These are phyloP conservation scores for Artemisia annua DNA, from an alignment of 129 eudicot species.

Conservation along the genomic window DNA sequence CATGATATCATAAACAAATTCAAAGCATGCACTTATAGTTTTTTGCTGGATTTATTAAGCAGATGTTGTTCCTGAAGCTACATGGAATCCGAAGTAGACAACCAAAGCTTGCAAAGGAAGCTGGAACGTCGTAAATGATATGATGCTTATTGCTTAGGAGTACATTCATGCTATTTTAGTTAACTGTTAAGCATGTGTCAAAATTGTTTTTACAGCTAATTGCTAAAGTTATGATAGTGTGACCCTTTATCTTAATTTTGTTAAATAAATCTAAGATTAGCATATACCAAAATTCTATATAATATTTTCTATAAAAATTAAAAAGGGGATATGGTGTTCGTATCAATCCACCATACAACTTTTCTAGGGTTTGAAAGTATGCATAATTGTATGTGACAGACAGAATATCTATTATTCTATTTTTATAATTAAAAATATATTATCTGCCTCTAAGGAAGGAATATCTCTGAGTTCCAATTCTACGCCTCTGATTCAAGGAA, in stretches of 20 bases:
- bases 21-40: too few species aligned
- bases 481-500: slow-evolving; percentile 58
- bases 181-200: too few species aligned
- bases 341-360: slow-evolving; percentile 59
- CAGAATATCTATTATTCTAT: slow-evolving; percentile 25
- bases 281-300: not conserved
- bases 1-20: too few species aligned
- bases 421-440: slow-evolving; percentile 35
- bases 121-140: too few species aligned
- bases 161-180: too few species aligned
- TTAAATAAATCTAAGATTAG: not conserved
- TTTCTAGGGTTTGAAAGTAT: slow-evolving; percentile 50
- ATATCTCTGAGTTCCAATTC: slow-evolving; percentile 62
- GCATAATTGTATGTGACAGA: slow-evolving; percentile 44
- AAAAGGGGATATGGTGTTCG: slow-evolving; percentile 44
- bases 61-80: too few species aligned
- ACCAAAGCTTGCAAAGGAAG: too few species aligned
- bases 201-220: too few species aligned
- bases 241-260: not conserved
- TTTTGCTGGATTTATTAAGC: too few species aligned
- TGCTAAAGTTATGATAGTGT: too few species aligned
- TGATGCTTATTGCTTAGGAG: too few species aligned
- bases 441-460: slow-evolving; percentile 62
- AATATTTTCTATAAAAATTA: not conserved
- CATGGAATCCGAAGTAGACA: too few species aligned